Base-by-base conservation (phyloP, 345 rosid species). In the Brassica cretica region DNA sequence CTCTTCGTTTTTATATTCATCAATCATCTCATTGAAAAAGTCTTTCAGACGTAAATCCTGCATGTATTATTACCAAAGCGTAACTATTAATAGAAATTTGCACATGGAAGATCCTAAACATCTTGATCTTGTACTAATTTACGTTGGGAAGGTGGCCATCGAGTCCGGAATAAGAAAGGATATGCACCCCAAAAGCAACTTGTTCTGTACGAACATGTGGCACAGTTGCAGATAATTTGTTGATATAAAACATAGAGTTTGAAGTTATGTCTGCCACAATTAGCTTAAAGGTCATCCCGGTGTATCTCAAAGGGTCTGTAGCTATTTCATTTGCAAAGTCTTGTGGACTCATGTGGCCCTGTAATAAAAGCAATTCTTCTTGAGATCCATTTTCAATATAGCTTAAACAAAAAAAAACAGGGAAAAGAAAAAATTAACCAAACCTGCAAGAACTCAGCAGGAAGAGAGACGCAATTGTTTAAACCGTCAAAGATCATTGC, bases 111-210 rank as follows among this genome's bases (percentile, higher is more conserved):
- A 46, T 46, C 16, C 55, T 46, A 46, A 46, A 46, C 16, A 46
- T 14, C 6, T 12, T 19, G 16, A 46, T 10, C 4, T 37, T 35
- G 11, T 12, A 39, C 9, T 6, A 4, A 18, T 9, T 39, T 51
- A 72, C 93, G 88, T 84, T 89, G 32, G 82, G 88, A 89, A 87
- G 78, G 10, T 89, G 87, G 89, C 85, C 82, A 80, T 89, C 85
- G 2, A 91, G 91, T 71, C 84, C 88, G 35, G 83, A 86, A 67
- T 82, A 86, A 56, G 94, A 85, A 71, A 91, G 90, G 8, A 85
- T 87, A 56, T 91, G 97, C 70, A 88, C 69, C 49, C 97, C 97
- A 19, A 88, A 88, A 59, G 85, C 64, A 83, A 89, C 93, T 64
- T 85, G 83, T 74, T 84, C 88, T 66, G 83, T 67, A 70, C 37